These are phyloP conservation scores for Penicillium sp. DNA, from an alignment of 2,329 filamentous ascomycete genomes.

Conservation along the genomic window DNA sequence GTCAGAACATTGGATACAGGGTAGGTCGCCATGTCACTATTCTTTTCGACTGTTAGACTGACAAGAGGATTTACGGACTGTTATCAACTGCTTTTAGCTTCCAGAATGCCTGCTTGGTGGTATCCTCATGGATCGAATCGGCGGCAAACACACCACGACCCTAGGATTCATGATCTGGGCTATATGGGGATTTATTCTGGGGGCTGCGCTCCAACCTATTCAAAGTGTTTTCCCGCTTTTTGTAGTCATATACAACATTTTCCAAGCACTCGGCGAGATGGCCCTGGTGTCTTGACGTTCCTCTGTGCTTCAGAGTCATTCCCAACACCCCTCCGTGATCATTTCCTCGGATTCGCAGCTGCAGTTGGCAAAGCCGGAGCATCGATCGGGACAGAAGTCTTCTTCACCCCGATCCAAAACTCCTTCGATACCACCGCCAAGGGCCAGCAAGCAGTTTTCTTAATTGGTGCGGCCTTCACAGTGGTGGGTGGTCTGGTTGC, in stretches of 20 bases:
- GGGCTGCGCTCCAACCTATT: slow-evolving; percentile 47
- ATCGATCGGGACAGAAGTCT: slow-evolving; percentile 52
- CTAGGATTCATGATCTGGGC: slow-evolving; percentile 49
- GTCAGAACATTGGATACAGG: slow-evolving; percentile 31
- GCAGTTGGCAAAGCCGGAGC: slow-evolving; percentile 52
- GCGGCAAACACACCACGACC: slow-evolving; percentile 50
- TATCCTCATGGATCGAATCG: slow-evolving; percentile 50
- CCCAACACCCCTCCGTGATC: slow-evolving; percentile 49
- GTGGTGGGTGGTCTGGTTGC: slow-evolving; percentile 46
- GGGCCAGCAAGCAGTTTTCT: slow-evolving; percentile 51
- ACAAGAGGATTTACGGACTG: slow-evolving; percentile 34
- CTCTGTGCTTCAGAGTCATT: slow-evolving; percentile 48
- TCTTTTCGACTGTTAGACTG: neutral
- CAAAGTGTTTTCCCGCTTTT: slow-evolving; percentile 51
- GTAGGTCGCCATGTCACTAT: slow-evolving; percentile 8
- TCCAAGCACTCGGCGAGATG: slow-evolving; percentile 50
- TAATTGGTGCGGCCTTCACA: slow-evolving; percentile 53
- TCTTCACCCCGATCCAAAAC: slow-evolving; percentile 49
- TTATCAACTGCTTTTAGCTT: slow-evolving; percentile 53
- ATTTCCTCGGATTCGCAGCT: slow-evolving; percentile 50
- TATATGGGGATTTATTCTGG: slow-evolving; percentile 51
- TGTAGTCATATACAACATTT: slow-evolving; percentile 52
- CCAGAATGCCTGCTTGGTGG: slow-evolving; percentile 51
- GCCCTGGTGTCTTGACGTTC: slow-evolving; percentile 47
- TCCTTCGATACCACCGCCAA: slow-evolving; percentile 43